These are phyloP conservation scores for Fomitopsis schrenkii DNA, from an alignment of 1,284 basidiomycete species.

Conservation along the genomic window DNA sequence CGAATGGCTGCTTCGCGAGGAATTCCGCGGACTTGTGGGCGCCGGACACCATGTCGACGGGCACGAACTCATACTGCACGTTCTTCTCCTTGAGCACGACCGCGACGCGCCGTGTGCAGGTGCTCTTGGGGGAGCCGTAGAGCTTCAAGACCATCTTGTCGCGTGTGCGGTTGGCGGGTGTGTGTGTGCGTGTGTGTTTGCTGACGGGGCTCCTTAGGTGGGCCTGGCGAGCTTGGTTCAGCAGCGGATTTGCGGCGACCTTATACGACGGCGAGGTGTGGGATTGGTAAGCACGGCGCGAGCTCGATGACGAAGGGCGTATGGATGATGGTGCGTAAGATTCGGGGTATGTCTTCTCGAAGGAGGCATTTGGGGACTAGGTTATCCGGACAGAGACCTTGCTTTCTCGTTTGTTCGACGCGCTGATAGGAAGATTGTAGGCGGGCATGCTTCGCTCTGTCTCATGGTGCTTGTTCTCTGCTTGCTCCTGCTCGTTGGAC, in stretches of 20 bases:
- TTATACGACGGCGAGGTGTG: neutral
- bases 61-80: constrained; percentile 44
- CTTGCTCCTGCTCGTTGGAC: no score
- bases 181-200: neutral
- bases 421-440: neutral
- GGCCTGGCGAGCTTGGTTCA: neutral
- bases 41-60: constrained; percentile 37
- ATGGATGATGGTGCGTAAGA: no score
- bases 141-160: constrained; percentile 47
- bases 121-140: constrained; percentile 37
- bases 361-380: neutral
- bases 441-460: no score
- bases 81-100: constrained; percentile 45
- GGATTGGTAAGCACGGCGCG: neutral
- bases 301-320: neutral
- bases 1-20: constrained; percentile 55
- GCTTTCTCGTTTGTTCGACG: neutral
- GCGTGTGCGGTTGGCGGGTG: neutral
- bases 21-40: constrained; percentile 46
- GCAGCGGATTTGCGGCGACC: neutral
- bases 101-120: constrained; percentile 45
- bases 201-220: neutral
- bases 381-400: no score
- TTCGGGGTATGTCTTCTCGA: neutral
- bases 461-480: no score